phyloP scores from a whole-genome alignment of 2,329 filamentous ascomycete genomes.

The Trichoderma polysporum region DNA sequence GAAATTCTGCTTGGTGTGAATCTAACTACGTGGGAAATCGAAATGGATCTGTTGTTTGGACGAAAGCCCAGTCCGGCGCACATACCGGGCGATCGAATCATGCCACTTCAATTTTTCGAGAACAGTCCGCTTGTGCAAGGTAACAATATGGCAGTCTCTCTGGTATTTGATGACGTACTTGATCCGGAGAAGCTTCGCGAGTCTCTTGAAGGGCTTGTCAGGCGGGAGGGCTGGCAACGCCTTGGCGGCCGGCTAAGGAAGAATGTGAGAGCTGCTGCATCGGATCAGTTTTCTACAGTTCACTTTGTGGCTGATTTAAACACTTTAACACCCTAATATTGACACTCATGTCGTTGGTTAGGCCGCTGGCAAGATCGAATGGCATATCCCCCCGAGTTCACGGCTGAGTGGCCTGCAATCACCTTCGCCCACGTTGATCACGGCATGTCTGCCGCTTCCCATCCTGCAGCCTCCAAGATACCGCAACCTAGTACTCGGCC shows the following conservation, averaged over 20 bases:
- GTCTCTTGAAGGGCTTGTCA: not conserved
- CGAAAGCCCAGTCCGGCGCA: too few species aligned
- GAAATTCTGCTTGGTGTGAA: too few species aligned
- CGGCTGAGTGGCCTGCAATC: not conserved
- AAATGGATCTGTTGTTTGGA: too few species aligned
- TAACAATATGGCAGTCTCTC: not conserved
- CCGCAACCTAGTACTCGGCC: not conserved
- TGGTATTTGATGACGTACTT: not conserved
- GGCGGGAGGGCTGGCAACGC: not conserved
- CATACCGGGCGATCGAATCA: not conserved
- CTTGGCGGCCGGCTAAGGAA: not conserved
- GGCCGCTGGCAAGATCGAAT: not conserved
- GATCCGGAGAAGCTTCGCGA: not conserved
- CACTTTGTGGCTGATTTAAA: not conserved
- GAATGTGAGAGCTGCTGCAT: not conserved
- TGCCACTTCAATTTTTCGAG: not conserved
- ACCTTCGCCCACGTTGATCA: not conserved
- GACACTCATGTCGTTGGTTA: too few species aligned
- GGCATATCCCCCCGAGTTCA: not conserved
- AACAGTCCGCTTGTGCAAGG: not conserved
- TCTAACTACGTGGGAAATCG: too few species aligned
- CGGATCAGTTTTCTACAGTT: too few species aligned
- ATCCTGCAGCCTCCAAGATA: not conserved
- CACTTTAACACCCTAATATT: too few species aligned
- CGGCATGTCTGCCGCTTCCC: not conserved